Conservation (phyloP, 1,284 basidiomycete genomes). For the Moesziomyces globuligerus region DNA sequence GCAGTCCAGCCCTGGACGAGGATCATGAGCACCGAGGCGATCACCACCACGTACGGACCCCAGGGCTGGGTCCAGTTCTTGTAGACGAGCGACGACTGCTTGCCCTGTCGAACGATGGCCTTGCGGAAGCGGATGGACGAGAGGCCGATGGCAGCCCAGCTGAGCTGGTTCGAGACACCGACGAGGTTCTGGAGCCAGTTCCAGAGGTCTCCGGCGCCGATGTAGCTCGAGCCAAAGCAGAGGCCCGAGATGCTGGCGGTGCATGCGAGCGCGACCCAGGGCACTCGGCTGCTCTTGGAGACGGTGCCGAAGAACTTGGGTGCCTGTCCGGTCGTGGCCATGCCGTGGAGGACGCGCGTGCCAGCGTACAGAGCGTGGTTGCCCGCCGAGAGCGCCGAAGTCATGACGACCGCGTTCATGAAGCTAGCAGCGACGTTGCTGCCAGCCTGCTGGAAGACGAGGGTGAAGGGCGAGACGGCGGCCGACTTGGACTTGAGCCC, state of each 20-base stretch:
- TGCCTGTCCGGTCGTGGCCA: constrained; percentile 80
- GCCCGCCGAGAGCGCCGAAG: constrained; percentile 85
- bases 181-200: constrained; percentile 72
- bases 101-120: constrained; percentile 73
- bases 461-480: constrained; percentile 45
- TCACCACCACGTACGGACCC: constrained; percentile 53
- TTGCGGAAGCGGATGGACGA: constrained; percentile 80
- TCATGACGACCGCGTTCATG: constrained; percentile 82
- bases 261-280: constrained; percentile 77
- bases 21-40: constrained; percentile 54
- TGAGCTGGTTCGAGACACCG: constrained; percentile 77
- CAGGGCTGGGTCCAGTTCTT: constrained; percentile 70
- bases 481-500: constrained; percentile 36
- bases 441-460: constrained; percentile 66
- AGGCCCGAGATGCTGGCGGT: constrained; percentile 75
- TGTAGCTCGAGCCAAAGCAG: constrained; percentile 73
- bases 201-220: constrained; percentile 72
- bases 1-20: constrained; percentile 64
- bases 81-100: constrained; percentile 67
- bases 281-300: constrained; percentile 76
- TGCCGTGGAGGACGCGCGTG: constrained; percentile 78
- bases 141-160: constrained; percentile 83
- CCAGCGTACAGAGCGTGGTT: constrained; percentile 83
- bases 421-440: constrained; percentile 68
- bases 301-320: constrained; percentile 78